Conservation (phyloP, 345 rosid species). For the Hibiscus trionum region DNA sequence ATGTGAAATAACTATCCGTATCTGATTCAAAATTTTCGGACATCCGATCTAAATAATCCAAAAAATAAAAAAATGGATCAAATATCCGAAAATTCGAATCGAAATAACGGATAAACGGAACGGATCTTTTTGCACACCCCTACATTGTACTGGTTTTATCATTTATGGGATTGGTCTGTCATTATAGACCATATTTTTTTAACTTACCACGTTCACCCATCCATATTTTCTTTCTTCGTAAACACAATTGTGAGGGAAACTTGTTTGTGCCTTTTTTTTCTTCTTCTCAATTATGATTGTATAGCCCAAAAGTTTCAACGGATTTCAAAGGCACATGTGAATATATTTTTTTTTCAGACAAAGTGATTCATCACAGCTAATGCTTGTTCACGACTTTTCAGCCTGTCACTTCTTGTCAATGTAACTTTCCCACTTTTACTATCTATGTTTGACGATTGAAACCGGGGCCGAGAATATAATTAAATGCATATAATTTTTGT, state of each 20-base stretch:
- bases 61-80: too few species aligned
- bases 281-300: too few species aligned
- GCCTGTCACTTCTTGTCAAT: neutral
- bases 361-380: neutral
- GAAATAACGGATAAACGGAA: too few species aligned
- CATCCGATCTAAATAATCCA: too few species aligned
- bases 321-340: neutral
- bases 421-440: neutral
- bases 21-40: too few species aligned
- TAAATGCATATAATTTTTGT: neutral
- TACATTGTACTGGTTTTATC: too few species aligned
- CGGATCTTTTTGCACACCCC: too few species aligned
- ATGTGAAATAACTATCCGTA: too few species aligned
- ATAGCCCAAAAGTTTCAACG: neutral
- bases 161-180: too few species aligned
- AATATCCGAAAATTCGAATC: too few species aligned
- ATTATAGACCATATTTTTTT: too few species aligned
- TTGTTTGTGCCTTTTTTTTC: neutral
- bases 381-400: neutral
- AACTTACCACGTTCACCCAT: neutral
- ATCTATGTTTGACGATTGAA: neutral
- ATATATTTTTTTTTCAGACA: neutral
- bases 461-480: neutral
- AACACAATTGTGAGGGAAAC: neutral
- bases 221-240: neutral